Conservation (phyloP, 306 rosid genomes). For the Begonia peltatifolia region DNA sequence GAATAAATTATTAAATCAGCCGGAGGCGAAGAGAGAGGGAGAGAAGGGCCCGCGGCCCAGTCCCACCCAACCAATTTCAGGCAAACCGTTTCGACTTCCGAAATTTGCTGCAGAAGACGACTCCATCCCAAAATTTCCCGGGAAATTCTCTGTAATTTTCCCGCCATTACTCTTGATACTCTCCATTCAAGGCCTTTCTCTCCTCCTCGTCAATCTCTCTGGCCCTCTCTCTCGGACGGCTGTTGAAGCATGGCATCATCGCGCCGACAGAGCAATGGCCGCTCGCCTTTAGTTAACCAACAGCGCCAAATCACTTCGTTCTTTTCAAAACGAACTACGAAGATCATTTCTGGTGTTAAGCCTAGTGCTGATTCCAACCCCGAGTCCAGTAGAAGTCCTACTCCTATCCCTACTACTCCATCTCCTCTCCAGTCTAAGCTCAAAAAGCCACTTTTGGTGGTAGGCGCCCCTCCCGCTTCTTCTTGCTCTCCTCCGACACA, state of each 20-base stretch:
- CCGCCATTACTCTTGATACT: background rate
- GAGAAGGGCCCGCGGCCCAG: too few species aligned
- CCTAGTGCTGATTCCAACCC: conserved; percentile 11
- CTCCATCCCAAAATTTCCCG: background rate
- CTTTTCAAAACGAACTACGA: conserved; percentile 32
- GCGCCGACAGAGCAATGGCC: conserved; percentile 56
- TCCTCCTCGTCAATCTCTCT: conserved; percentile 3
- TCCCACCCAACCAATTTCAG: too few species aligned
- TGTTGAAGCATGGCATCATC: conserved; percentile 29
- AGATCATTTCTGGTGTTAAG: conserved; percentile 5
- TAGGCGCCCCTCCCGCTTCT: conserved; percentile 26
- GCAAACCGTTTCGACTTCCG: background rate
- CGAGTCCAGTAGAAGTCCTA: conserved; percentile 6
- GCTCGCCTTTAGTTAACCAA: conserved; percentile 61
- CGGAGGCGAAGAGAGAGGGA: too few species aligned
- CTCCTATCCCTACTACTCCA: conserved; percentile 30
- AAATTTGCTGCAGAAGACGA: conserved; percentile 25
- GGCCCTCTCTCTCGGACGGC: background rate
- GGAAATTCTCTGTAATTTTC: background rate
- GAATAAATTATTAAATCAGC: too few species aligned
- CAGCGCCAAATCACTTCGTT: conserved; percentile 84
- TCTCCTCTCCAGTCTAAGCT: conserved; percentile 44
- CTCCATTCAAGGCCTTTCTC: background rate
- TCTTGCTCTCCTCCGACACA: conserved; percentile 2
- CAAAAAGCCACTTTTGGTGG: conserved; percentile 35